Percentiles rank a stretch among this genome's conserved stretches.
Conservation (phyloP, 768 basidiomycete genomes). For the Wakefieldia striispora region DNA sequence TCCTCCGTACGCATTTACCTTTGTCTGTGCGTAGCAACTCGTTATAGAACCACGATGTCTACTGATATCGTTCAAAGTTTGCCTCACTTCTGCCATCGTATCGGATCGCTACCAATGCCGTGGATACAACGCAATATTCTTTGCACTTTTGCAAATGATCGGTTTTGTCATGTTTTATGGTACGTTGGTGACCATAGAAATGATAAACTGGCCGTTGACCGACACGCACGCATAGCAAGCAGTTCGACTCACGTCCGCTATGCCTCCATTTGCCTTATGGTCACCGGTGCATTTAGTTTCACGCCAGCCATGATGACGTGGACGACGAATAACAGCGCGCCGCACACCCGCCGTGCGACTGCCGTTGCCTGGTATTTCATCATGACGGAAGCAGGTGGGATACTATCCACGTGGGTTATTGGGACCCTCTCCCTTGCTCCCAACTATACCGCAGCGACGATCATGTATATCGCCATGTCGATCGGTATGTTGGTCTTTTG, state of each 20-base stretch:
- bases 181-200: not conserved
- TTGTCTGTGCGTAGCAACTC: slow-evolving; percentile 36
- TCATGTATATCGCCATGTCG: slow-evolving; percentile 36
- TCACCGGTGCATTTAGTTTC: slow-evolving; percentile 48
- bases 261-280: slow-evolving; percentile 53
- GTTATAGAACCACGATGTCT: not conserved
- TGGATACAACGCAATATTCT: slow-evolving; percentile 45
- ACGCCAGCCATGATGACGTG: slow-evolving; percentile 55
- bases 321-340: slow-evolving; percentile 60
- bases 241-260: slow-evolving; percentile 45
- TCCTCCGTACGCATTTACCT: slow-evolving; percentile 48
- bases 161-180: slow-evolving; percentile 4
- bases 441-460: slow-evolving; percentile 46
- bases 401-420: slow-evolving; percentile 62
- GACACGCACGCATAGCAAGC: slow-evolving; percentile 6
- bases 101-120: slow-evolving; percentile 55
- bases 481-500: slow-evolving; percentile 38
- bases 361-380: slow-evolving; percentile 54
- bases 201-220: not conserved
- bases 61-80: slow-evolving; percentile 25
- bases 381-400: slow-evolving; percentile 55
- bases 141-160: slow-evolving; percentile 41
- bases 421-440: slow-evolving; percentile 50
- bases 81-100: slow-evolving; percentile 40
- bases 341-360: slow-evolving; percentile 55